Base-by-base conservation (phyloP, 441 rosid species). In the Erodium trifolium region DNA sequence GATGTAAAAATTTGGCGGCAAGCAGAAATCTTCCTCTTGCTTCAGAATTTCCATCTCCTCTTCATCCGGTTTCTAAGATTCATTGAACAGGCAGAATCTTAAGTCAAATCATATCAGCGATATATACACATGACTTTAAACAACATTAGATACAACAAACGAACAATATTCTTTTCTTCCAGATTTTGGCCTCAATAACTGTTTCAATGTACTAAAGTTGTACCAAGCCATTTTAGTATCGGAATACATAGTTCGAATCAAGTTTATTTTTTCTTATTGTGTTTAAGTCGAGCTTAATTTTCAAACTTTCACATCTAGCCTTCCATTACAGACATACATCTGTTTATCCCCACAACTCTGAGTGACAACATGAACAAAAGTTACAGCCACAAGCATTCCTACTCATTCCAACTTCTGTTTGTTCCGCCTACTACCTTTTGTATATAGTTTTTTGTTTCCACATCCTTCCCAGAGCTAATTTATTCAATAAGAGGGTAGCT, bases 51-150 rank as follows among this genome's bases (percentile, higher is more conserved):
- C 98, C 41, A 74, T 68, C 68, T 93, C 98, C 62, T 91, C 98
- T n/a, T 89, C 94, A 16, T 93, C 98, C 35, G 97, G 85, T 80
- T 93, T 91, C 98, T 93, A 86, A 66, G 72, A 64, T 27, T 29
- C 66, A 55, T 11, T 68, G 72, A 14, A 18, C 31, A 59, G 45
- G 5, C 66, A 8, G 51, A 35, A 18, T 63, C 39, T 41, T 66
- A 69, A 71, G 11, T 35, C 6, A 6, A 6, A 39, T 39, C 45
- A 39, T 39, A 39, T 39, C 45, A 39, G 45, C 45, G 6, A 4
- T 8, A 39, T 39, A 39, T 39, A 39, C 6, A 0, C 9, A 39
- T 39, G 45, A 39, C 7, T 3, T 39, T 5, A 9, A 39, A 9
- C 45, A 39, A 9, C 6, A 39, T 39, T 39, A 39, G 9, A 39